These are phyloP conservation scores for Ustulina deusta DNA, from an alignment of 2,329 filamentous ascomycete species.

Conservation along the genomic window DNA sequence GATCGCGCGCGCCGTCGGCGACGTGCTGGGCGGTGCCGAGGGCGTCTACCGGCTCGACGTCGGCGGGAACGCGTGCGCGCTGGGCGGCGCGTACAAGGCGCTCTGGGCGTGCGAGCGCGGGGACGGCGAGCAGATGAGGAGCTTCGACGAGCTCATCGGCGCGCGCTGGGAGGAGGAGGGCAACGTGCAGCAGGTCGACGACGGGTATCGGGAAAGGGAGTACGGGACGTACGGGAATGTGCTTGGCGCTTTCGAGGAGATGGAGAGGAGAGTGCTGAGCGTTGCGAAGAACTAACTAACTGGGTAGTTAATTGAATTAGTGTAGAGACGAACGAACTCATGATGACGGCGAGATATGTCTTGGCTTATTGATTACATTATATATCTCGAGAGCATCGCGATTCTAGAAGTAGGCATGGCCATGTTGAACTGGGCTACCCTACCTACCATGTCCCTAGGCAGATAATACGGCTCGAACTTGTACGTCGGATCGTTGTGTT, in stretches of 20 bases:
- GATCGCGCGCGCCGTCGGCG: conserved; percentile 85
- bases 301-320: too few relatives aligned
- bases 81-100: conserved; percentile 95
- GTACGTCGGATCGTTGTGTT: too few relatives aligned
- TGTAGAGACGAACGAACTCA: too few relatives aligned
- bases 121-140: conserved; percentile 59
- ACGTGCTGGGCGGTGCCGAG: conserved; percentile 88
- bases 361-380: too few relatives aligned
- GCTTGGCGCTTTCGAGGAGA: conserved; percentile 66
- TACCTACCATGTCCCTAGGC: too few relatives aligned
- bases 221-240: conserved; percentile 85
- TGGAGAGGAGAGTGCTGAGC: conserved; percentile 49
- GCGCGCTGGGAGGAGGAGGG: conserved; percentile 86
- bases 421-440: too few relatives aligned
- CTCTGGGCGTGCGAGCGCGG: conserved; percentile 86
- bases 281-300: conserved; percentile 48
- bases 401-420: too few relatives aligned
- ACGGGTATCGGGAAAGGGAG: conserved; percentile 79
- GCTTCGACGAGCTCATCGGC: conserved; percentile 89
- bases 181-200: conserved; percentile 83
- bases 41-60: conserved; percentile 95
- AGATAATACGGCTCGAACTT: too few relatives aligned
- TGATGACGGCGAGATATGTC: too few relatives aligned
- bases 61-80: conserved; percentile 92
- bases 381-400: too few relatives aligned